Percentiles rank a stretch among this genome's conserved stretches.
phyloP scores from a whole-genome alignment of 2,329 filamentous ascomycete genomes.

The Kalaharituber pfeilii region DNA sequence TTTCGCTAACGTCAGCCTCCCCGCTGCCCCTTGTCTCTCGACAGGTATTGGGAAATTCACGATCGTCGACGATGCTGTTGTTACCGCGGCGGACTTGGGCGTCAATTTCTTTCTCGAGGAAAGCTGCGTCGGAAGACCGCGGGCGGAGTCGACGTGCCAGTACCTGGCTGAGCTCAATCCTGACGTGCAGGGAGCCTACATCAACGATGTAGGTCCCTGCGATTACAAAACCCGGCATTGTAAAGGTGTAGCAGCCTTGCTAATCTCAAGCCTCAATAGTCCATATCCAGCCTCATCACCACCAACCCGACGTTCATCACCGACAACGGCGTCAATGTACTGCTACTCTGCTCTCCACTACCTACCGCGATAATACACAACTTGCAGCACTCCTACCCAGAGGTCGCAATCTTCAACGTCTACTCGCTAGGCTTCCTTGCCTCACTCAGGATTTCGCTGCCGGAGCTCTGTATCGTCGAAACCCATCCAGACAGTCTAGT shows the following conservation, averaged over 20 bases:
- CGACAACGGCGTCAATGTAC: slow-evolving; percentile 13
- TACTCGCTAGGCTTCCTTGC: slow-evolving; percentile 89
- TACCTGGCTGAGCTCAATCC: slow-evolving; percentile 78
- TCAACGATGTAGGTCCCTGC: slow-evolving; percentile 34
- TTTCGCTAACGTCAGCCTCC: slow-evolving; percentile 16
- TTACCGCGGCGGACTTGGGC: slow-evolving; percentile 70
- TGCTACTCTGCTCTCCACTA: slow-evolving; percentile 17
- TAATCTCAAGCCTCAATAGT: neutral
- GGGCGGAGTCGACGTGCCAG: slow-evolving; percentile 60
- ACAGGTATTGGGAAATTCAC: slow-evolving; percentile 74
- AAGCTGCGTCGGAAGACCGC: slow-evolving; percentile 52
- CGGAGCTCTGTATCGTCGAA: slow-evolving; percentile 68
- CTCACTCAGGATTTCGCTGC: slow-evolving; percentile 66
- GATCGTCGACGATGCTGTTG: slow-evolving; percentile 62
- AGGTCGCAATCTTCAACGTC: slow-evolving; percentile 60
- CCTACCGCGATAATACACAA: slow-evolving; percentile 14
- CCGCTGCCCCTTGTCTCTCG: neutral
- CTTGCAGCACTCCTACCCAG: slow-evolving; percentile 8
- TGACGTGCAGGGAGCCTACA: slow-evolving; percentile 64
- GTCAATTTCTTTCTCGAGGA: slow-evolving; percentile 95
- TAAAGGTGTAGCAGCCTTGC: too few relatives aligned
- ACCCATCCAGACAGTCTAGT: slow-evolving; percentile 82
- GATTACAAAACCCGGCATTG: neutral
- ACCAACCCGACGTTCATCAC: neutral
- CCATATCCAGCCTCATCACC: neutral